Conservation (phyloP, 257 asterid genomes). For the Cinchona pubescens region DNA sequence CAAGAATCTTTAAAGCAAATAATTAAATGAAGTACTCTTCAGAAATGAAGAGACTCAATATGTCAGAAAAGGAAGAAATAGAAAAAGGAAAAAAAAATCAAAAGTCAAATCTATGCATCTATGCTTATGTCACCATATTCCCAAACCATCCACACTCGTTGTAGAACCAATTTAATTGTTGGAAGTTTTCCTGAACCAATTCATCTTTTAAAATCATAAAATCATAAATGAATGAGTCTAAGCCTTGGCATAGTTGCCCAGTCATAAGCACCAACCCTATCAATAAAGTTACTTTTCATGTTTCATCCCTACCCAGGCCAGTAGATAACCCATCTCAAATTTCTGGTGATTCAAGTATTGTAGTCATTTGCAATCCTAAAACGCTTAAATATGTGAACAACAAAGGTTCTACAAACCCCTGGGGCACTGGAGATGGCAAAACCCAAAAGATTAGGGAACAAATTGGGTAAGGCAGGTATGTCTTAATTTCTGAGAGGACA, state of each 20-base stretch:
- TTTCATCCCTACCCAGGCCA: background rate
- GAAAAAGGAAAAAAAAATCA: background rate
- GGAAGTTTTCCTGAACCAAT: background rate
- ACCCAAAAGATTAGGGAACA: background rate
- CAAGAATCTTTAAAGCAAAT: conserved; percentile 1
- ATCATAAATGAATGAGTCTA: background rate
- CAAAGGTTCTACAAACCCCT: background rate
- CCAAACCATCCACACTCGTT: background rate
- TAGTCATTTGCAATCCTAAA: background rate
- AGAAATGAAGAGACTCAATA: background rate
- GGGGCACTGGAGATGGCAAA: background rate
- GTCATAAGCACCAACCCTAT: background rate
- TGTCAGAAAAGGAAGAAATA: background rate
- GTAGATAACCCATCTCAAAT: background rate
- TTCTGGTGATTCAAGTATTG: background rate
- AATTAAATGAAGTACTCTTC: conserved; percentile 1
- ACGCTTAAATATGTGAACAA: too few species aligned
- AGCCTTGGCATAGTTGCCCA: background rate
- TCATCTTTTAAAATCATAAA: background rate
- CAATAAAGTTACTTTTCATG: background rate
- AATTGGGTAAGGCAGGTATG: background rate
- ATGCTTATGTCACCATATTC: background rate
- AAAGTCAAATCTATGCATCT: background rate
- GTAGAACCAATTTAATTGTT: too few species aligned
- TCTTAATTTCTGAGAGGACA: background rate